A percentile compares a stretch with the other conserved stretches of the same genome.
phyloP scores from a whole-genome alignment of 352 stramenopile species.

The Phytophthora citricola region DNA sequence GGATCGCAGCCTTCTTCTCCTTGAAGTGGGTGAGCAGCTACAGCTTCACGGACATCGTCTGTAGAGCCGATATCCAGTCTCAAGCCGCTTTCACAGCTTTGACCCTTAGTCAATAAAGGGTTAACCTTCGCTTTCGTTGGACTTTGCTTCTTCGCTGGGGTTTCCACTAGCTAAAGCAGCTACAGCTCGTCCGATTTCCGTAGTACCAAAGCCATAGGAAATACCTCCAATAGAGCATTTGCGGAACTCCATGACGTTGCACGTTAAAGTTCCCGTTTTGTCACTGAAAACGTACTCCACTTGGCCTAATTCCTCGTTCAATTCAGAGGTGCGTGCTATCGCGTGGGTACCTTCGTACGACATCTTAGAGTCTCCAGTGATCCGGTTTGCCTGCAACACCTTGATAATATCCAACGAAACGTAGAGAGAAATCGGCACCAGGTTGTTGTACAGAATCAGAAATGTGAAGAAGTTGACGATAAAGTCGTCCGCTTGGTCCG shows the following conservation, averaged over 20 bases:
- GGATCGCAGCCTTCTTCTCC: conserved; percentile 26
- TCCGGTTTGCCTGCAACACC: conserved; percentile 87
- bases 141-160: not conserved
- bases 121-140: conserved; percentile 28
- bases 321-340: conserved; percentile 83
- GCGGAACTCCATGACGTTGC: conserved; percentile 98
- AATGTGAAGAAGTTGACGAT: conserved; percentile 91
- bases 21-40: not conserved
- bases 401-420: conserved; percentile 95
- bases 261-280: conserved; percentile 98
- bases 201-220: conserved; percentile 85
- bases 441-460: conserved; percentile 95
- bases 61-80: conserved; percentile 33
- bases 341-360: conserved; percentile 73
- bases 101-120: not conserved
- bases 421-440: conserved; percentile 97
- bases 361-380: conserved; percentile 90
- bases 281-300: conserved; percentile 99
- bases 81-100: conserved; percentile 8
- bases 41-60: conserved; percentile 21
- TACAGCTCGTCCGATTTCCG: conserved; percentile 96
- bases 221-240: conserved; percentile 89
- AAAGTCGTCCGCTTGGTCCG: conserved; percentile 39
- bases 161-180: conserved; percentile 38
- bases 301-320: conserved; percentile 95